A percentile compares a stretch with the other conserved stretches of the same genome.
Conservation (phyloP, 2,329 filamentous ascomycete species). For the Botrytis medusae region DNA sequence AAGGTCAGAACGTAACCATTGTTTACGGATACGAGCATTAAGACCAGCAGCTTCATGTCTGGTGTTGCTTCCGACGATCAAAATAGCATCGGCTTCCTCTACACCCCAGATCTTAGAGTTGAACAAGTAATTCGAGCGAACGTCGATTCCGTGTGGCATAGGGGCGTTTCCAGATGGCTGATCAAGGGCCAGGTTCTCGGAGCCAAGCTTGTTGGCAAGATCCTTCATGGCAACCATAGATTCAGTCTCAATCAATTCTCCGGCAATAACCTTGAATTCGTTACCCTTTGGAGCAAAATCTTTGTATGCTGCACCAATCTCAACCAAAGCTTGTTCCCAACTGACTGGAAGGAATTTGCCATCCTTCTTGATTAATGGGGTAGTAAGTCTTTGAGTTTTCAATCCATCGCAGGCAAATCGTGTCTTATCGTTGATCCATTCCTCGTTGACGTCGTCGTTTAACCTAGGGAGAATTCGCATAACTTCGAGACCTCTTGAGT, state of each 20-base stretch:
- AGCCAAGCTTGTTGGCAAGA: constrained; percentile 91
- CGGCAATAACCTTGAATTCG: constrained; percentile 94
- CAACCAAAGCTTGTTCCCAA: constrained; percentile 92
- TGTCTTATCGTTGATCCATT: constrained; percentile 99
- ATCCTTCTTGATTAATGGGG: constrained; percentile 82
- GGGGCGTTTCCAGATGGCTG: constrained; percentile 81
- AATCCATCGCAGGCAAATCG: constrained; percentile 95
- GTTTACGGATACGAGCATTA: constrained; percentile 95
- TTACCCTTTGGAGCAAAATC: constrained; percentile 80
- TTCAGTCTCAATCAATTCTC: constrained; percentile 88
- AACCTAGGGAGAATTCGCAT: constrained; percentile 91
- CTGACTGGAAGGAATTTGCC: constrained; percentile 89
- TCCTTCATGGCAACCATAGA: constrained; percentile 96
- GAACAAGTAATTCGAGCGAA: constrained; percentile 93
- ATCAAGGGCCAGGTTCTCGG: constrained; percentile 92
- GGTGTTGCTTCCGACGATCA: constrained; percentile 93
- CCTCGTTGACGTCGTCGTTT: constrained; percentile 98
- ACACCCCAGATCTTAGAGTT: constrained; percentile 94
- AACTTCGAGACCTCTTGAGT: constrained; percentile 90
- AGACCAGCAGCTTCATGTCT: constrained; percentile 92
- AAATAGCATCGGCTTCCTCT: constrained; percentile 88
- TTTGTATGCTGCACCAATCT: constrained; percentile 79
- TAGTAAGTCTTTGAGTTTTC: constrained; percentile 93
- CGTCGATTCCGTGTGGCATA: constrained; percentile 86
- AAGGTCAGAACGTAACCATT: constrained; percentile 93